phyloP scores from a whole-genome alignment of 345 rosid genomes.

The Eutrema yunnanense region DNA sequence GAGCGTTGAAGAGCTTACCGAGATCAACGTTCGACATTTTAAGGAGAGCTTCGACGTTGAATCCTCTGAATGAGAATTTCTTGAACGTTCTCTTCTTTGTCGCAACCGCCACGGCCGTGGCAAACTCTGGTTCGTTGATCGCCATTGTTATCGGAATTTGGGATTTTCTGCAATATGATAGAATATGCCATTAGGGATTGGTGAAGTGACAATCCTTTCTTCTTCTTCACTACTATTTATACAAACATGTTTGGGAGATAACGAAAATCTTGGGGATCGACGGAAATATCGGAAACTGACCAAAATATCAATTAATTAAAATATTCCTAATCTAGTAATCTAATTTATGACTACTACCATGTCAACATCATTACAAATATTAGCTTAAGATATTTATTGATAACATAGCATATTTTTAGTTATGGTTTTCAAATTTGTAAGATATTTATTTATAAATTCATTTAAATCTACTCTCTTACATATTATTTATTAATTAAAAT shows the following conservation, averaged over 20 bases:
- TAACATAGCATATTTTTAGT: no score
- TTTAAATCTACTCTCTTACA: no score
- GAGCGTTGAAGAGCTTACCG: conserved; percentile 54
- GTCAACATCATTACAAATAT: background rate
- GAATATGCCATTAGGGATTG: conserved; percentile 20
- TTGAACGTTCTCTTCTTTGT: conserved; percentile 74
- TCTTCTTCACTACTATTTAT: background rate
- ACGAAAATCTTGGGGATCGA: background rate
- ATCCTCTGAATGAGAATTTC: conserved; percentile 78
- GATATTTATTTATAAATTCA: no score
- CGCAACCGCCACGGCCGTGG: conserved; percentile 32
- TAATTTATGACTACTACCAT: background rate
- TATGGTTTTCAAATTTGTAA: no score
- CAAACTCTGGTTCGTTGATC: conserved; percentile 44
- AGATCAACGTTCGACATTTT: conserved; percentile 68
- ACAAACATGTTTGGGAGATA: background rate
- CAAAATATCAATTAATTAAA: background rate
- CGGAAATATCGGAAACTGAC: conserved; percentile 11
- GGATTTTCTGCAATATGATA: background rate
- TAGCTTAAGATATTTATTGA: background rate
- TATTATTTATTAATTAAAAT: no score
- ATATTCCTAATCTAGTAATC: background rate
- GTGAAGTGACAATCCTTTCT: background rate
- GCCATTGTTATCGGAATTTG: conserved; percentile 27
- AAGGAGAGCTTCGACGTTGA: conserved; percentile 62